Evolutionary conservation across 2,329 filamentous ascomycete species (phyloP), one percentile per base, ranked within the genome.

Genomic region (Colletotrichum falcatum): DNA sequence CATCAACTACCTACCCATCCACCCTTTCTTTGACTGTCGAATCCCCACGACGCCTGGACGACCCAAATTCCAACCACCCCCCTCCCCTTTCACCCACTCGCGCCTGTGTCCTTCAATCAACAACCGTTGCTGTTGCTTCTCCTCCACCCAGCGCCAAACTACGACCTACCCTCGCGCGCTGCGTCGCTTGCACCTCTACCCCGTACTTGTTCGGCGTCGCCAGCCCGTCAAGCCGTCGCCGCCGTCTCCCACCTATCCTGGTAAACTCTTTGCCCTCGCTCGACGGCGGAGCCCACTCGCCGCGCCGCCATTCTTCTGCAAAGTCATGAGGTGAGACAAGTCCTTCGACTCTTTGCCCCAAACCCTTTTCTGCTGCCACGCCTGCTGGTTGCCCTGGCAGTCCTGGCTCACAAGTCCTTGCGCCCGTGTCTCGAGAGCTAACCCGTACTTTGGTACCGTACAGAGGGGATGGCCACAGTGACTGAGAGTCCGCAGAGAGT

Each of bases 391-490:
- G 51, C 51, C 51, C 51, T 35, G 51, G 53, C 68, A 72, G 72
- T 66, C 66, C 69, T 72, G 70, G 69, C 66, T 23, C 16, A 7
- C 54, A 46, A 60, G 26, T 44, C 60, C 39, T 65, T 65, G 54
- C 65, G 69, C 65, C 65, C 60, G 44, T 56, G 69, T 71, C 60
- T 71, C 60, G 46, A 49, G 55, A 64, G 73, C 74, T 76, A 70
- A 76, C 73, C 35, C 54, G 56, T 11, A 65, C 54, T 59, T 64
- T 71, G 68, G 35, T 65, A 61, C 60, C 68, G 73, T 70, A 70
- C 78, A 85, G 83, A 81, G 78, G 81, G 83, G 79, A 87, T 87
- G 86, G 85, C 85, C 76, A 81, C 85, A 76, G 84, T 82, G 76
- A 86, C 83, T 83, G 84, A 87, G 75, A 84, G 82, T 78, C 82